phyloP scores from a whole-genome alignment of 805 yeast genomes.

The Sungouiella blattae region DNA sequence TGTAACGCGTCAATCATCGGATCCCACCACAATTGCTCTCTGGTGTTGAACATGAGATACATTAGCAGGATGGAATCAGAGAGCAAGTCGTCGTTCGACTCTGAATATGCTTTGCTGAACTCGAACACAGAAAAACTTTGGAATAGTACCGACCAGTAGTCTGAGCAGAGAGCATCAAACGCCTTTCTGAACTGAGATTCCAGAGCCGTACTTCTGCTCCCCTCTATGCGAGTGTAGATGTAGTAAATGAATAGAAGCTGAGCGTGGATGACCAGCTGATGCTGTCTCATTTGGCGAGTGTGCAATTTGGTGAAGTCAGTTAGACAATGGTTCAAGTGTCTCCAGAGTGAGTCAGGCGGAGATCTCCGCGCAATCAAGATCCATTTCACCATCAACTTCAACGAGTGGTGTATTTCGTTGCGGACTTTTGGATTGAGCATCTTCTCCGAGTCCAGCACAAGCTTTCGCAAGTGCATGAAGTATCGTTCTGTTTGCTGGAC shows the following conservation, averaged over 20 bases:
- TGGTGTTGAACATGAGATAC: slow-evolving; percentile 12
- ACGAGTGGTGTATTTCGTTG: slow-evolving; percentile 16
- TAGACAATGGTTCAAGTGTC: slow-evolving; percentile 11
- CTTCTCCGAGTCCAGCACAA: slow-evolving; percentile 10
- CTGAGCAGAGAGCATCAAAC: slow-evolving; percentile 6
- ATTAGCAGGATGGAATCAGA: slow-evolving; percentile 21
- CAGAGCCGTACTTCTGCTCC: neutral
- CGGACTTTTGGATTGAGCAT: slow-evolving; percentile 1
- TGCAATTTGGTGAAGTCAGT: slow-evolving; percentile 15
- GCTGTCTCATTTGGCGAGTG: slow-evolving; percentile 9
- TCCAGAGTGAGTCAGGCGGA: slow-evolving; percentile 19
- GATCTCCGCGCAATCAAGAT: slow-evolving; percentile 26
- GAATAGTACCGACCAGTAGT: slow-evolving; percentile 22
- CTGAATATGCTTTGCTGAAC: slow-evolving; percentile 5
- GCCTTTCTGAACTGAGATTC: slow-evolving; percentile 1
- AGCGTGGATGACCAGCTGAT: slow-evolving; percentile 9
- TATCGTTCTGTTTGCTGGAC: slow-evolving; percentile 11
- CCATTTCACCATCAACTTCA: slow-evolving; percentile 29
- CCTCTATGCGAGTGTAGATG: slow-evolving; percentile 9
- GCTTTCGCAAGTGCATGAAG: slow-evolving; percentile 16
- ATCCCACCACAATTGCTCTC: slow-evolving; percentile 24
- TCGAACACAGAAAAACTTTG: slow-evolving; percentile 14
- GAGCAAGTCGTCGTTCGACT: slow-evolving; percentile 1
- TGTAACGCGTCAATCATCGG: slow-evolving; percentile 20
- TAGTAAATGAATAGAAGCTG: slow-evolving; percentile 11